Evolutionary conservation across 768 basidiomycete genomes (phyloP).

Genomic region (Macrolepiota dolichaula): DNA sequence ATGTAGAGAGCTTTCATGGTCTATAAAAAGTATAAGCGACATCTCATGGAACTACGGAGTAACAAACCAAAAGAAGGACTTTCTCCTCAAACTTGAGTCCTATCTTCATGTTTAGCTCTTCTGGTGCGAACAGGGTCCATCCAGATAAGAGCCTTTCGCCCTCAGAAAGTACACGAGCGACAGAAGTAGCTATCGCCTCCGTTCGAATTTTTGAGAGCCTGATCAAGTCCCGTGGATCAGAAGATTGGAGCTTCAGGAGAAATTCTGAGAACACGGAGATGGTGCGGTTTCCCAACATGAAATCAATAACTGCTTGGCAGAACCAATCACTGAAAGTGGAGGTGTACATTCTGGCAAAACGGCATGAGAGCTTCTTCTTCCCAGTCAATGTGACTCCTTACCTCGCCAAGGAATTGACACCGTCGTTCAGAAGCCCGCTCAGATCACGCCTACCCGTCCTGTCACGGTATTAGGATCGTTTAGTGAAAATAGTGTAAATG

Average conservation of each 20-base stretch:
- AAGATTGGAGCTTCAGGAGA: conserved; percentile 78
- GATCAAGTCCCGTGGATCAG: conserved; percentile 89
- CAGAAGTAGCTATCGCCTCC: conserved; percentile 89
- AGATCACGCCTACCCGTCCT: conserved; percentile 97
- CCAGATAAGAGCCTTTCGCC: conserved; percentile 78
- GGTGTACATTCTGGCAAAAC: conserved; percentile 67
- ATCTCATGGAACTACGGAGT: conserved; percentile 9
- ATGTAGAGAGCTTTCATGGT: conserved; percentile 67
- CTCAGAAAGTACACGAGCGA: conserved; percentile 70
- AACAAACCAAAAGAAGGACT: conserved; percentile 75
- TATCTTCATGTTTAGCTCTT: conserved; percentile 65
- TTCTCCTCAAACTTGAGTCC: conserved; percentile 93
- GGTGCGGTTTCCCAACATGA: conserved; percentile 84
- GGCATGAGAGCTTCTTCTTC: conserved; percentile 1
- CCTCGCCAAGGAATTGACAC: conserved; percentile 90
- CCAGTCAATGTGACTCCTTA: conserved; percentile 17
- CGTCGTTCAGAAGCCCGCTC: conserved; percentile 89
- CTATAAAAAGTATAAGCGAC: conserved; percentile 13
- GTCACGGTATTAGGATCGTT: conserved; percentile 4
- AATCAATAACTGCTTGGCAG: conserved; percentile 93
- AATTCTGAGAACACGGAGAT: conserved; percentile 92
- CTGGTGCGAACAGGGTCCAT: conserved; percentile 91
- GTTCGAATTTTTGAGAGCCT: conserved; percentile 85
- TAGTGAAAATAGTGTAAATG: not conserved
- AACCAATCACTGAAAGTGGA: conserved; percentile 96